These are phyloP conservation scores for Paspalum vaginatum DNA, from an alignment of 176 grass and related monocot species.

Conservation along the genomic window DNA sequence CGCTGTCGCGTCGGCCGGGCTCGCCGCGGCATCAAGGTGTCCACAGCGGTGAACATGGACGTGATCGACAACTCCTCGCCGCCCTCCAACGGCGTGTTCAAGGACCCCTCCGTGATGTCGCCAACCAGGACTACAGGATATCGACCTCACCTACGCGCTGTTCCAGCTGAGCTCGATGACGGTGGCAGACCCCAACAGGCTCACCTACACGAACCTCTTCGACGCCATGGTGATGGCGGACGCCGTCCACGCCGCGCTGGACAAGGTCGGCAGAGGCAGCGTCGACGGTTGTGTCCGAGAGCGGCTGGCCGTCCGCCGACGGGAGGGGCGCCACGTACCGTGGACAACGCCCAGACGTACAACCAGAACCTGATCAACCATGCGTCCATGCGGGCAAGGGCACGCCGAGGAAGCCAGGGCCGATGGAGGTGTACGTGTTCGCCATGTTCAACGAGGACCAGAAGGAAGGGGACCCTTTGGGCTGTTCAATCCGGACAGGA, in stretches of 20 bases:
- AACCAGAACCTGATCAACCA: conserved; percentile 61
- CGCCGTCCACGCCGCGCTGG: conserved; percentile 51
- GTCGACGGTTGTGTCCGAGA: conserved; percentile 55
- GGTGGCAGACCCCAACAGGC: conserved; percentile 21
- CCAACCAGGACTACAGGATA: not conserved
- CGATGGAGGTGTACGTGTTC: conserved; percentile 62
- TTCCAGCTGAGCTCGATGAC: conserved; percentile 38
- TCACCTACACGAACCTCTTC: conserved; percentile 59
- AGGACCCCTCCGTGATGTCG: conserved; percentile 2
- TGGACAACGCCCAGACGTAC: conserved; percentile 57
- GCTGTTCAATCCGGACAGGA: conserved; percentile 45
- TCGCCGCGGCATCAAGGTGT: conserved; percentile 52
- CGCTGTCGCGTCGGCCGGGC: conserved; percentile 1
- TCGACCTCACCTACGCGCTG: conserved; percentile 35
- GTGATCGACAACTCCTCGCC: conserved; percentile 29
- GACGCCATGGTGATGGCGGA: conserved; percentile 73
- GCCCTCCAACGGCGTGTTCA: conserved; percentile 48
- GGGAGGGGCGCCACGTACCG: conserved; percentile 37
- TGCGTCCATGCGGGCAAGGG: conserved; percentile 55
- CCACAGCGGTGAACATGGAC: conserved; percentile 38
- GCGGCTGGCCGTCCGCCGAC: conserved; percentile 64
- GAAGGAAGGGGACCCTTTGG: conserved; percentile 47
- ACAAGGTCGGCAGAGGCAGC: conserved; percentile 32
- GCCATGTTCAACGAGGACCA: conserved; percentile 75
- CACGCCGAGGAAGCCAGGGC: conserved; percentile 51